These are phyloP conservation scores for Coniella vitis DNA, from an alignment of 2,329 filamentous ascomycete species.

Conservation along the genomic window DNA sequence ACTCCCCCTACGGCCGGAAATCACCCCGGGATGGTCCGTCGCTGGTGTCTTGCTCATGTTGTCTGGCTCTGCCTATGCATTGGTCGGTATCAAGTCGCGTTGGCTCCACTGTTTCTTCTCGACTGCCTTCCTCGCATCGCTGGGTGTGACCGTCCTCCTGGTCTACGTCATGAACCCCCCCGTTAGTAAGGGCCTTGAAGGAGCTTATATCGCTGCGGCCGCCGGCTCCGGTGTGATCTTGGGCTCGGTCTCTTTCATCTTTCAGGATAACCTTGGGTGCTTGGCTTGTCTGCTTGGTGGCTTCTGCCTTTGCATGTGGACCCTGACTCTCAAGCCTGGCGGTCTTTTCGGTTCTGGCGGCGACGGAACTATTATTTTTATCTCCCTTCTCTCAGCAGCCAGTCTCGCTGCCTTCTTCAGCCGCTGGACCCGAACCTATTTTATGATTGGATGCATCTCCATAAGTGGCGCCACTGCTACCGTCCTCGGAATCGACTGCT, in stretches of 20 bases:
- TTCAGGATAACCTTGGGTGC: conserved; percentile 73
- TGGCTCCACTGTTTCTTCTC: conserved; percentile 78
- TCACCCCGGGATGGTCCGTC: conserved; percentile 78
- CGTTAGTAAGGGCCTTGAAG: conserved; percentile 68
- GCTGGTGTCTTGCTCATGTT: conserved; percentile 70
- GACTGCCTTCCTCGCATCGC: conserved; percentile 61
- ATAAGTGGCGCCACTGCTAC: conserved; percentile 75
- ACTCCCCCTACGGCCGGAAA: conserved; percentile 64
- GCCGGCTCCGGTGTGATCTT: conserved; percentile 67
- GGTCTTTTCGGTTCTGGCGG: conserved; percentile 60
- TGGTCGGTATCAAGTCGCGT: conserved; percentile 78
- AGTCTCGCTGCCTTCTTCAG: conserved; percentile 73
- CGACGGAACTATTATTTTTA: conserved; percentile 62
- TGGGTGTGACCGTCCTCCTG: conserved; percentile 76
- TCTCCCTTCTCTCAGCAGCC: conserved; percentile 61
- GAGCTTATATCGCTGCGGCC: conserved; percentile 76
- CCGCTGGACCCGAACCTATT: conserved; percentile 70
- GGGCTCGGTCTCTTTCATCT: conserved; percentile 68
- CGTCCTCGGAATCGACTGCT: conserved; percentile 84
- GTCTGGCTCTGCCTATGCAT: conserved; percentile 61
- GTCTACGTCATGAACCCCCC: conserved; percentile 82
- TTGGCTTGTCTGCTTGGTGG: conserved; percentile 84
- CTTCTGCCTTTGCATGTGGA: conserved; percentile 85
- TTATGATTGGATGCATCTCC: conserved; percentile 67
- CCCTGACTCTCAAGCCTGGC: conserved; percentile 69